Percentiles rank a stretch among this genome's conserved stretches.
Conservation (phyloP, 2,329 filamentous ascomycete species). For the Calonectria montana region DNA sequence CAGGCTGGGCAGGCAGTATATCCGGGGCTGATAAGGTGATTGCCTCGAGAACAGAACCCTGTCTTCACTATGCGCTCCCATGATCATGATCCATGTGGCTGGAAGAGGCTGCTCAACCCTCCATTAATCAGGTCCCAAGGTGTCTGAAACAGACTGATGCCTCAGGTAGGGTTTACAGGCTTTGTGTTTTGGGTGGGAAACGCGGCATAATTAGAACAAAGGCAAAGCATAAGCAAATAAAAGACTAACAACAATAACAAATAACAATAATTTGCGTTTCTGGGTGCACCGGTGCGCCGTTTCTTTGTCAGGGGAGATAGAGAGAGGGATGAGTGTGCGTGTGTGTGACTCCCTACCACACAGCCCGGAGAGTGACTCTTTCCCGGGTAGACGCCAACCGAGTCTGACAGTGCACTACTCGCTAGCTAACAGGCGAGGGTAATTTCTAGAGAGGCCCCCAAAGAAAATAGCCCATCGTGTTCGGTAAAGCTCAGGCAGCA, state of each 20-base stretch:
- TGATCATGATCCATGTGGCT: constrained; percentile 14
- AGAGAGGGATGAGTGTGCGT: constrained; percentile 8
- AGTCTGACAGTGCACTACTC: constrained; percentile 24
- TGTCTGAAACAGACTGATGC: constrained; percentile 12
- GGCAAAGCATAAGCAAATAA: neutral
- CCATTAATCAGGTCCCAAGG: neutral
- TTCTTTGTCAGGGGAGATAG: neutral
- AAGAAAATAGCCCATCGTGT: neutral
- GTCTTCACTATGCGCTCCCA: neutral
- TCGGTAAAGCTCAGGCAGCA: neutral
- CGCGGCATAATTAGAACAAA: neutral
- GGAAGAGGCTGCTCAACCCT: constrained; percentile 3
- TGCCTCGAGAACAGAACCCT: neutral
- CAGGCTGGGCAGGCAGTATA: constrained; percentile 2
- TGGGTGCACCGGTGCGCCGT: neutral
- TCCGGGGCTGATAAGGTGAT: constrained; percentile 1
- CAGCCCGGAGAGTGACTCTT: constrained; percentile 33
- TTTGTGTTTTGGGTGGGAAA: constrained; percentile 1
- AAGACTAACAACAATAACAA: neutral
- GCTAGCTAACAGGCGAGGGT: neutral
- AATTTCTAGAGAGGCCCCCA: neutral
- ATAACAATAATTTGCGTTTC: neutral
- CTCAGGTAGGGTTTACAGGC: neutral
- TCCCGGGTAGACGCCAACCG: constrained; percentile 22
- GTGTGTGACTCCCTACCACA: neutral